Conservation (phyloP, 192 early-diverging fungal species). For the Allomyces macrogynus region DNA sequence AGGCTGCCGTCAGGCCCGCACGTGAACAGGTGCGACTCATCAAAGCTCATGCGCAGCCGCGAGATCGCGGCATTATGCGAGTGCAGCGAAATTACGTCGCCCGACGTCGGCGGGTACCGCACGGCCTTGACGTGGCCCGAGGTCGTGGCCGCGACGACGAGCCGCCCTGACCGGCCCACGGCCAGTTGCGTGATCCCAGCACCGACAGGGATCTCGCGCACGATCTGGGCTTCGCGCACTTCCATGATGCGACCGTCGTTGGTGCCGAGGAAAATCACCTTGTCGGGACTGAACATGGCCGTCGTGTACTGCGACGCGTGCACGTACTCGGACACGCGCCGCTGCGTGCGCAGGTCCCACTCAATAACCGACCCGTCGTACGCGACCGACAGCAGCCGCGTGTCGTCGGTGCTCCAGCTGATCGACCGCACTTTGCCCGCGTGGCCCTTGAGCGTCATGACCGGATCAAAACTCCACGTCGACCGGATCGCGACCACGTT, state of each 20-base stretch:
- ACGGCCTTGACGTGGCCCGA: conserved; percentile 18
- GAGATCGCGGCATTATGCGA: conserved; percentile 15
- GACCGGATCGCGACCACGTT: conserved; percentile 22
- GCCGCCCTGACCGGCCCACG: not conserved
- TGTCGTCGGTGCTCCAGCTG: conserved; percentile 30
- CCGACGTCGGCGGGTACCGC: conserved; percentile 6
- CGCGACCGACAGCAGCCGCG: conserved; percentile 20
- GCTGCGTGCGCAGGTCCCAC: conserved; percentile 18
- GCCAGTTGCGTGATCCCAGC: not conserved
- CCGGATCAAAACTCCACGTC: conserved; percentile 30
- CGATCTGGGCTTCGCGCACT: not conserved
- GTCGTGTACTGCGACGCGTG: not conserved
- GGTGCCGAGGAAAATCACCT: not conserved
- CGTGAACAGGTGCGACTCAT: conserved; percentile 28
- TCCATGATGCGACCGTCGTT: not conserved
- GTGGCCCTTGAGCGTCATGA: conserved; percentile 22
- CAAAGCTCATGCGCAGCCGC: conserved; percentile 18
- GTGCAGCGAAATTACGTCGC: not conserved
- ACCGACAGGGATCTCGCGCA: not conserved
- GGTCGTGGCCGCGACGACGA: conserved; percentile 12
- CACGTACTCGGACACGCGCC: conserved; percentile 4
- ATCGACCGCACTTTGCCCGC: conserved; percentile 26
- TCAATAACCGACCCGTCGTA: conserved; percentile 25
- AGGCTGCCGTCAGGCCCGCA: conserved; percentile 27
- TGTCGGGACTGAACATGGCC: not conserved